phyloP scores from a whole-genome alignment of 768 basidiomycete genomes.

The Amanita phalloides region DNA sequence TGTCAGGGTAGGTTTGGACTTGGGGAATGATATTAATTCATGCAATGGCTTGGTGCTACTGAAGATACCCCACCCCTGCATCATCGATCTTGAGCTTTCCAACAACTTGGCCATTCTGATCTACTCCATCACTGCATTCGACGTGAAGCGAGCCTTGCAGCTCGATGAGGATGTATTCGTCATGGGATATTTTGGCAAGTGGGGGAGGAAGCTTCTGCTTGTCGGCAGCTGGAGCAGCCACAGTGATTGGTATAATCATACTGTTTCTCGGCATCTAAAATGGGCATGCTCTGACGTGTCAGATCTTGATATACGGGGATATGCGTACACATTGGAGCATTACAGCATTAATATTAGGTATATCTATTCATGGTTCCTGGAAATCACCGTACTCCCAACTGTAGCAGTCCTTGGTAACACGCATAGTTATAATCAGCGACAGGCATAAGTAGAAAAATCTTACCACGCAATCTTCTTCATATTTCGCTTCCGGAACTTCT shows the following conservation, averaged over 20 bases:
- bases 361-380: background rate
- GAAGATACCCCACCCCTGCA: slow-evolving; percentile 29
- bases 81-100: slow-evolving; percentile 66
- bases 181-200: slow-evolving; percentile 64
- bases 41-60: background rate
- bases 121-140: slow-evolving; percentile 36
- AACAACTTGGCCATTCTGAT: slow-evolving; percentile 61
- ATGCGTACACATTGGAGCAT: background rate
- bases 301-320: background rate
- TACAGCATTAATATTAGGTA: background rate
- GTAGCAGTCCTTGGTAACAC: slow-evolving; percentile 46
- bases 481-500: slow-evolving; percentile 45
- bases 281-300: background rate
- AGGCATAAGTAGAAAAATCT: slow-evolving; percentile 13
- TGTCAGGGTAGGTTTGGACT: slow-evolving; percentile 71
- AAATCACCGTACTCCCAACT: slow-evolving; percentile 58
- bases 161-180: slow-evolving; percentile 77
- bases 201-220: slow-evolving; percentile 46
- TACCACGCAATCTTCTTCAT: slow-evolving; percentile 66
- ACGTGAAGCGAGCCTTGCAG: slow-evolving; percentile 78
- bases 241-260: slow-evolving; percentile 63
- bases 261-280: background rate
- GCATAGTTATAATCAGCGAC: background rate
- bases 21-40: background rate
- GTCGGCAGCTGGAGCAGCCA: slow-evolving; percentile 18